Conservation (phyloP, 2,329 filamentous ascomycete genomes). For the Colletotrichum sp. region DNA sequence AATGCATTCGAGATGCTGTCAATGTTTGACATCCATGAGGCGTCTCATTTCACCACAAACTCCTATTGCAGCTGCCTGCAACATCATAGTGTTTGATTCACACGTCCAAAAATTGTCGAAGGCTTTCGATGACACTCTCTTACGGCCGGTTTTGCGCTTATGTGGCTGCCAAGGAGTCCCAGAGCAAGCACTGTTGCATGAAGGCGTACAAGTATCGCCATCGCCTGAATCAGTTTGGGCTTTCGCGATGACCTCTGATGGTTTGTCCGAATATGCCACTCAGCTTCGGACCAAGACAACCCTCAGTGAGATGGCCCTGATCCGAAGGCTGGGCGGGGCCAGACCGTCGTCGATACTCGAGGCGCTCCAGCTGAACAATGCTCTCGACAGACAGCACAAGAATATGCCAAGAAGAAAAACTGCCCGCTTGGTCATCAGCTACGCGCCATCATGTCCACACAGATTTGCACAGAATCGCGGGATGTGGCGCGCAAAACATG, state of each 20-base stretch:
- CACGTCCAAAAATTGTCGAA: background rate
- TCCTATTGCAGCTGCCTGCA: background rate
- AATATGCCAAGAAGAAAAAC: conserved; percentile 17
- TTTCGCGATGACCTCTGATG: background rate
- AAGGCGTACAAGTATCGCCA: background rate
- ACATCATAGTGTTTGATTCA: background rate
- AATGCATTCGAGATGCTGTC: background rate
- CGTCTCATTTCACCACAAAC: background rate
- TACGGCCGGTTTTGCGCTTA: background rate
- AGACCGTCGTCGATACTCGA: conserved; percentile 14
- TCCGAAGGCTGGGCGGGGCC: conserved; percentile 25
- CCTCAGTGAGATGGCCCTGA: conserved; percentile 27
- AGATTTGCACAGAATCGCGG: conserved; percentile 32
- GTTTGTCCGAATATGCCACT: background rate
- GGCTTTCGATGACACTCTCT: background rate
- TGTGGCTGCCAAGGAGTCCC: background rate
- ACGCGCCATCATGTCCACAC: conserved; percentile 24
- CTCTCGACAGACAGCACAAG: background rate
- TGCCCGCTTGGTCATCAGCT: conserved; percentile 26
- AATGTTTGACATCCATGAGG: background rate
- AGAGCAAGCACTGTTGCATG: background rate
- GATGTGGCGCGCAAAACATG: conserved; percentile 25
- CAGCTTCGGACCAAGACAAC: background rate
- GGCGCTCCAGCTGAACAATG: conserved; percentile 32
- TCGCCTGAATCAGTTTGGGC: background rate